These are phyloP conservation scores for Ceratobasidium sp. DNA, from an alignment of 1,284 basidiomycete species.

Conservation along the genomic window DNA sequence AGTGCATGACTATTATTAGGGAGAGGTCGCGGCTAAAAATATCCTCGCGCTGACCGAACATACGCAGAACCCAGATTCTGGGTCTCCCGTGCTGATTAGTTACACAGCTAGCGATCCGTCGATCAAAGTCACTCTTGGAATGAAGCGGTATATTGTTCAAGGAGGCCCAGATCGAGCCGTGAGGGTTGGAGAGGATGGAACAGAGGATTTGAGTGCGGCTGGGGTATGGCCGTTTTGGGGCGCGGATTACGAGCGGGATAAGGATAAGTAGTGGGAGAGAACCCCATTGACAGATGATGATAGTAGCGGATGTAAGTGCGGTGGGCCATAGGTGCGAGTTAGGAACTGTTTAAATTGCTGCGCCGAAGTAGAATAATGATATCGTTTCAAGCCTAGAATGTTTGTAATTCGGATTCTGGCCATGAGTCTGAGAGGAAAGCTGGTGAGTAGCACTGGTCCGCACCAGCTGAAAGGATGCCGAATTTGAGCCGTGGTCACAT, in stretches of 20 bases:
- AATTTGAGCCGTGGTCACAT: not conserved
- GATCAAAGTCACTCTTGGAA: constrained; percentile 78
- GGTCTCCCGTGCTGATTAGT: constrained; percentile 59
- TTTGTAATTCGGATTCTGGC: too few species aligned
- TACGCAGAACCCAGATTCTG: not conserved
- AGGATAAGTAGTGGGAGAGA: constrained; percentile 4
- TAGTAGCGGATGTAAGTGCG: too few species aligned
- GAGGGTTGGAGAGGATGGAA: constrained; percentile 21
- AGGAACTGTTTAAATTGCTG: too few species aligned
- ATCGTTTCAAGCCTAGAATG: too few species aligned
- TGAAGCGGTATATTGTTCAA: constrained; percentile 52
- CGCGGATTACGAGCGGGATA: constrained; percentile 20
- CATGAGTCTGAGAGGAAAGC: too few species aligned
- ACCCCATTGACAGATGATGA: too few species aligned
- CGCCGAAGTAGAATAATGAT: too few species aligned
- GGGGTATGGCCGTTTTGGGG: constrained; percentile 23
- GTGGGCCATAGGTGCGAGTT: too few species aligned
- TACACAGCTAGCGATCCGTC: constrained; percentile 71
- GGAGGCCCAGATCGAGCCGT: not conserved
- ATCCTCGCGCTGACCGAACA: constrained; percentile 56
- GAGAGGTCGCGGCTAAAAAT: constrained; percentile 55
- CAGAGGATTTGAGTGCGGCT: constrained; percentile 18
- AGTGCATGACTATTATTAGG: constrained; percentile 40
- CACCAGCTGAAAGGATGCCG: too few species aligned
- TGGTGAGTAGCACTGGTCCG: too few species aligned